Percentiles rank a stretch among this genome's conserved stretches.
Evolutionary conservation across 805 yeast genomes (phyloP).

Genomic region (Kodamaea laetipori): DNA sequence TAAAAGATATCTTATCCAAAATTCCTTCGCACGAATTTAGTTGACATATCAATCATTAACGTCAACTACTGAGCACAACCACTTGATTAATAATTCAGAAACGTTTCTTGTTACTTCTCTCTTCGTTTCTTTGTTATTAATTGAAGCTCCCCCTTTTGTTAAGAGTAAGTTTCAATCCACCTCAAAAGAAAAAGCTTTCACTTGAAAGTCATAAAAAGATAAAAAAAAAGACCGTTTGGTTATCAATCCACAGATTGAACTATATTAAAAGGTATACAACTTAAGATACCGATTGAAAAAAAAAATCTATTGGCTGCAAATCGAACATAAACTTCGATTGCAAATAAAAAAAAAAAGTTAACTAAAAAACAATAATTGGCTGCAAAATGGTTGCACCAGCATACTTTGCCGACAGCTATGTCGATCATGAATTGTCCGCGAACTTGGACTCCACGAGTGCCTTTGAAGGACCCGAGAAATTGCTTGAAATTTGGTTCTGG

Average conservation of each 20-base stretch:
- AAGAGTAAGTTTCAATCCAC: constrained; percentile 48
- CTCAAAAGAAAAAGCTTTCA: constrained; percentile 17
- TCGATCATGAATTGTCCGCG: constrained; percentile 81
- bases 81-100: constrained; percentile 25
- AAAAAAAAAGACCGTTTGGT: constrained; percentile 4
- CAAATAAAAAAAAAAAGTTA: constrained; percentile 6
- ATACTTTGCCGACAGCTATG: constrained; percentile 48
- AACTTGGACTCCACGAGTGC: constrained; percentile 86
- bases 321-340: constrained; percentile 5
- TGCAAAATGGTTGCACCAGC: constrained; percentile 45
- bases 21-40: constrained; percentile 18
- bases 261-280: not conserved
- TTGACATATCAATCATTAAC: constrained; percentile 16
- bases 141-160: constrained; percentile 16
- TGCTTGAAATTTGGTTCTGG: constrained; percentile 87
- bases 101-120: constrained; percentile 54
- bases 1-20: constrained; percentile 17
- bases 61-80: constrained; percentile 4
- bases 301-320: constrained; percentile 16
- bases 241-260: too few relatives aligned
- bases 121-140: constrained; percentile 35
- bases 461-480: constrained; percentile 96
- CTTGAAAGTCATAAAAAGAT: not conserved
- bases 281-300: constrained; percentile 12
- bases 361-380: constrained; percentile 13